Evolutionary conservation across 2,329 filamentous ascomycete species (phyloP), one percentile per base, ranked within the genome.

Genomic region (Diaporthe helianthi): DNA sequence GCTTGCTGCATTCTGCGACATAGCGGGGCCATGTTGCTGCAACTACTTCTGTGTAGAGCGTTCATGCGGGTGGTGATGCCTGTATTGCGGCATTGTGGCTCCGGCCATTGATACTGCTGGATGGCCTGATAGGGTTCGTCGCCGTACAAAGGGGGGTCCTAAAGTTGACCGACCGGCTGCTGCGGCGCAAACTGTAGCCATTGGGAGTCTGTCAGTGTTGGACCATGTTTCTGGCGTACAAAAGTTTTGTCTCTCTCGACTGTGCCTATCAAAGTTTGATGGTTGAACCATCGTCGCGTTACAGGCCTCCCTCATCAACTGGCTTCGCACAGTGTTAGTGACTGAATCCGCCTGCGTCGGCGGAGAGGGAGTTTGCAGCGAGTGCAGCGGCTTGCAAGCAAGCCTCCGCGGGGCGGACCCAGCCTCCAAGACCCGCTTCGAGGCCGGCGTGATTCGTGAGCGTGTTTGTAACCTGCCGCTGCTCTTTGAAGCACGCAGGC

Each of bases 11-110:
- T 29, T 46, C 69, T 69, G 67, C 69, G 55, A 41, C 17, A 51
- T 46, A 71, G 67, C 67, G 69, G 63, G 47, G 63, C 47, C 60
- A 22, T 36, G 38, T 51, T 51, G 61, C 44, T 69, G 66, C 69
- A 52, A 53, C 46, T 69, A 52, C 31, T n/a, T n/a, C n/a, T n/a
- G n/a, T n/a, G n/a, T 49, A 61, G 69, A 58, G 60, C 67, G 36
- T 52, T 61, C 38, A 60, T 65, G 67, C 58, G 65, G 51, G 51
- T 46, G 55, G 61, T 67, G 67, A 64, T 49, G 69, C 67, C 67
- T 63, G 67, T 69, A 65, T 67, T 69, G 65, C 67, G 64, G 67
- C 66, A 63, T 33, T 53, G 58, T 63, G 8, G 58, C 44, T 63
- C 44, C 19, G 41, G 19, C 58, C 19, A 36, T 36, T 46, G 29